Evolutionary conservation across 2,329 filamentous ascomycete genomes (phyloP), one percentile per base, ranked within the genome.

Genomic region (Chaetomiaceae sp.): DNA sequence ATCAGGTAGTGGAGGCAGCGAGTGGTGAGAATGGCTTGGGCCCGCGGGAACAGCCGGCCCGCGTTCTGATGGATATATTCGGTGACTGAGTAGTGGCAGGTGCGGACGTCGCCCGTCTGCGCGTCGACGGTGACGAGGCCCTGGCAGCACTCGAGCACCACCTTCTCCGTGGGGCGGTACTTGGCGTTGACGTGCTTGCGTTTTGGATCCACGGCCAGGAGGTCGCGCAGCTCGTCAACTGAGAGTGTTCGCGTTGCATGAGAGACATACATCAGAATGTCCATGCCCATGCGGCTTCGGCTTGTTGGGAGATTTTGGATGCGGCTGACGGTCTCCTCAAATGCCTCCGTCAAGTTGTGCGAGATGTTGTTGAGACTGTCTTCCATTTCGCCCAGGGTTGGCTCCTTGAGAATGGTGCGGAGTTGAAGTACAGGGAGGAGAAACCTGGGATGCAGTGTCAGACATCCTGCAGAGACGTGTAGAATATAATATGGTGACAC

Each of bases 381-480:
- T 34, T 54, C 52, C 47, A 63, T 58, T 32, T 63, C 60, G 14
- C 56, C 57, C 44, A 52, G 54, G 9, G 61, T 62, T 14, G 59
- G 52, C 48, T 60, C 56, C 27, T 59, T 55, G 6, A 62, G 42
- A 26, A 64, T 55, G 2, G 53, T 54, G 33, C 51, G 51, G 38
- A 63, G 55, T 38, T 63, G 62, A n/a, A 64, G 53, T 3, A 58
- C 59, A 5, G 61, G 58, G 6, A 64, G 52, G 14, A 64, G 48
- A 42, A 57, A 58, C 55, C 57, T 59, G 33, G 9, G 7, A 10
- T 11, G 19, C 11, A 15, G 8, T 38, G n/a, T 32, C 14, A 32
- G 29, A 6, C n/a, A n/a, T n/a, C n/a, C n/a, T n/a, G n/a, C n/a
- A n/a, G n/a, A n/a, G n/a, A n/a, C n/a, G n/a, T n/a, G n/a, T n/a